Evolutionary conservation across 2,329 filamentous ascomycete genomes (phyloP).

Genomic region (Fusarium lyarnte): DNA sequence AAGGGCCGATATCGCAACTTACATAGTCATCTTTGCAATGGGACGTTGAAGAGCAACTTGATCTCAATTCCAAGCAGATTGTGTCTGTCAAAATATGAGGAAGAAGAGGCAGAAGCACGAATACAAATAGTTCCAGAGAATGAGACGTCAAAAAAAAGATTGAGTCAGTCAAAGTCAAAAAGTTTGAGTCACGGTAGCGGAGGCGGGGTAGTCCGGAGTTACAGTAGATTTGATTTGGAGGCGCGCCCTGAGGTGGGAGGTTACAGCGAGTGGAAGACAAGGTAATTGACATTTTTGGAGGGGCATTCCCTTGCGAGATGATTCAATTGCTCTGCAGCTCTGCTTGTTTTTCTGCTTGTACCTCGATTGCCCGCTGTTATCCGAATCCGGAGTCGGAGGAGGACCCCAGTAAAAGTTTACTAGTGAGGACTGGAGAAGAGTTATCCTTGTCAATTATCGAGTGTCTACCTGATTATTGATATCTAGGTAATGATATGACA

Average conservation of each 20-base stretch:
- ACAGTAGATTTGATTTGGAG: constrained; percentile 3
- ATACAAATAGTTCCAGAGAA: constrained; percentile 23
- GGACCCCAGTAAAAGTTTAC: background rate
- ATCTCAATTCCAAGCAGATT: constrained; percentile 5
- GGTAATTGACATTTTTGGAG: constrained; percentile 7
- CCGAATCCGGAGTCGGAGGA: constrained; percentile 25
- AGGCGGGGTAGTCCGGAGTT: constrained; percentile 18
- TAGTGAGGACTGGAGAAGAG: background rate
- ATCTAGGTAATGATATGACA: background rate
- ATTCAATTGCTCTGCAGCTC: background rate
- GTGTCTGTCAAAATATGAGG: background rate
- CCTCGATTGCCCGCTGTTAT: constrained; percentile 9
- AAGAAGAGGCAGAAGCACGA: background rate
- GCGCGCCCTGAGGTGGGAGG: background rate
- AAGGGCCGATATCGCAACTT: constrained; percentile 13
- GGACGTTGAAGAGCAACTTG: background rate
- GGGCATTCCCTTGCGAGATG: constrained; percentile 8
- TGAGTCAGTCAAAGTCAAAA: constrained; percentile 24
- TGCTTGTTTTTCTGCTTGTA: background rate
- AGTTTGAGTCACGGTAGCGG: constrained; percentile 22
- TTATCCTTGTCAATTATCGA: constrained; percentile 1
- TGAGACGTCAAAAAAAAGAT: constrained; percentile 7
- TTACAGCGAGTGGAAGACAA: background rate
- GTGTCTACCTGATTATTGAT: background rate
- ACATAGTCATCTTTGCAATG: constrained; percentile 22